Evolutionary conservation across 495 filamentous ascomycete species (phyloP).

Genomic region (Penicillium chermesinum): DNA sequence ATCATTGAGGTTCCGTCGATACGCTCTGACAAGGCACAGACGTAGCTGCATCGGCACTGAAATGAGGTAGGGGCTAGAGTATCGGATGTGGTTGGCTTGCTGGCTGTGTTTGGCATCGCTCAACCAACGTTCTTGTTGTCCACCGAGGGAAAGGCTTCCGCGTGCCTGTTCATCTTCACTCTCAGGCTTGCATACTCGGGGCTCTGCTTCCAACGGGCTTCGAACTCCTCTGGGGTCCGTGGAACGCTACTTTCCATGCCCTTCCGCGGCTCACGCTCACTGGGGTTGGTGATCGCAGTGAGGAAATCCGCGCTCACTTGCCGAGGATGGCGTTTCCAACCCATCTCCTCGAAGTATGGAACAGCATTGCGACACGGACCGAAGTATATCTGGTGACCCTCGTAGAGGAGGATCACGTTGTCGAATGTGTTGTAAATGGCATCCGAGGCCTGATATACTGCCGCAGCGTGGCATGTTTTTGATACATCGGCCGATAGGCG

Average conservation of each 20-base stretch:
- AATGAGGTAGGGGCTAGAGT: conserved; percentile 70
- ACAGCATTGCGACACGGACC: conserved; percentile 58
- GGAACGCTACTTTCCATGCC: conserved; percentile 65
- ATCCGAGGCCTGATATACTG: conserved; percentile 80
- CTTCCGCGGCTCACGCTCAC: conserved; percentile 55
- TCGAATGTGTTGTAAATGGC: conserved; percentile 72
- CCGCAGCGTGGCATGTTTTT: conserved; percentile 62
- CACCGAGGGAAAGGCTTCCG: conserved; percentile 54
- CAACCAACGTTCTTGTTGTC: conserved; percentile 56
- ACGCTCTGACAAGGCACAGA: conserved; percentile 72
- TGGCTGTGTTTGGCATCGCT: conserved; percentile 63
- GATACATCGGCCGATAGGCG: conserved; percentile 60
- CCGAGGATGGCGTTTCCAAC: conserved; percentile 68
- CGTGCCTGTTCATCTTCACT: conserved; percentile 65
- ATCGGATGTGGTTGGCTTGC: conserved; percentile 49
- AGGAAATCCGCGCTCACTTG: conserved; percentile 76
- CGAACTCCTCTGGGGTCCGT: conserved; percentile 65
- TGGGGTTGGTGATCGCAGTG: conserved; percentile 69
- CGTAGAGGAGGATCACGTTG: conserved; percentile 77
- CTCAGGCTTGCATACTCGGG: conserved; percentile 59
- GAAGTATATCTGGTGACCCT: conserved; percentile 80
- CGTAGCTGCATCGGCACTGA: conserved; percentile 64
- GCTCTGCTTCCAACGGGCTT: conserved; percentile 66
- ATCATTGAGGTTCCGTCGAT: conserved; percentile 62
- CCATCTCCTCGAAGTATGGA: conserved; percentile 66